Percentiles rank a stretch among this genome's conserved stretches.
Evolutionary conservation across 2,329 filamentous ascomycete species (phyloP).

Genomic region (Zasmidium cellare): DNA sequence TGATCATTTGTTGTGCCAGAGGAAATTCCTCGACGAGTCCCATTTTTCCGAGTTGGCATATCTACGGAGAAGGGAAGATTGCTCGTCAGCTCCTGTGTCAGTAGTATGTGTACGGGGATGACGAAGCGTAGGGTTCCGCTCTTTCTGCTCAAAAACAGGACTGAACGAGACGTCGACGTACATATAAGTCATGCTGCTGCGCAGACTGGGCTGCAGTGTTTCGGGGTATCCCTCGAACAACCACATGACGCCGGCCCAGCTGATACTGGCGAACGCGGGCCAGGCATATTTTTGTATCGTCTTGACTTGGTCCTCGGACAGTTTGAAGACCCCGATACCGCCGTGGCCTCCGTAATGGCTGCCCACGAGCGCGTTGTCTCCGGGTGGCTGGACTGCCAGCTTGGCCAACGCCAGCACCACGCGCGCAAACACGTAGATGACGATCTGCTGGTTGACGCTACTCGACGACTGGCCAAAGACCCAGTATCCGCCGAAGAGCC

Average conservation of each 20-base stretch:
- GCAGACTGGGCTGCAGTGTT: conserved; percentile 84
- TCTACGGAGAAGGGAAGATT: conserved; percentile 40
- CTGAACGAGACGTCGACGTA: conserved; percentile 53
- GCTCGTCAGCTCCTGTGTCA: conserved; percentile 34
- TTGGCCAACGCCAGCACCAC: conserved; percentile 83
- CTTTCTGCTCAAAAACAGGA: conserved; percentile 7
- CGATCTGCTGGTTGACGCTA: conserved; percentile 91
- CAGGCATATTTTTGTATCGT: conserved; percentile 67
- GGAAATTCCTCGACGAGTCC: conserved; percentile 79
- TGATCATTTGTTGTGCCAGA: conserved; percentile 73
- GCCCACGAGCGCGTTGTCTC: conserved; percentile 39
- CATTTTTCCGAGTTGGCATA: conserved; percentile 83
- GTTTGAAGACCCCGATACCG: conserved; percentile 42
- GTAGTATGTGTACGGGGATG: conserved; percentile 11
- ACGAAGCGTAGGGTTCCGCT: not conserved
- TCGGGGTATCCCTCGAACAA: conserved; percentile 90
- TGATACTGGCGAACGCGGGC: conserved; percentile 87
- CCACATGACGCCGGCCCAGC: conserved; percentile 95
- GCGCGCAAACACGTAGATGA: conserved; percentile 95
- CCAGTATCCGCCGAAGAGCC: conserved; percentile 84
- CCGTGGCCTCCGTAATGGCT: conserved; percentile 40
- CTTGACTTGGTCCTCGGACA: conserved; percentile 41
- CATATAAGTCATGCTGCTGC: conserved; percentile 97
- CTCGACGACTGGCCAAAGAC: conserved; percentile 76
- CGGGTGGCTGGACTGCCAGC: conserved; percentile 68